phyloP scores from a whole-genome alignment of 2,329 filamentous ascomycete genomes.

The Aureobasidium lini region DNA sequence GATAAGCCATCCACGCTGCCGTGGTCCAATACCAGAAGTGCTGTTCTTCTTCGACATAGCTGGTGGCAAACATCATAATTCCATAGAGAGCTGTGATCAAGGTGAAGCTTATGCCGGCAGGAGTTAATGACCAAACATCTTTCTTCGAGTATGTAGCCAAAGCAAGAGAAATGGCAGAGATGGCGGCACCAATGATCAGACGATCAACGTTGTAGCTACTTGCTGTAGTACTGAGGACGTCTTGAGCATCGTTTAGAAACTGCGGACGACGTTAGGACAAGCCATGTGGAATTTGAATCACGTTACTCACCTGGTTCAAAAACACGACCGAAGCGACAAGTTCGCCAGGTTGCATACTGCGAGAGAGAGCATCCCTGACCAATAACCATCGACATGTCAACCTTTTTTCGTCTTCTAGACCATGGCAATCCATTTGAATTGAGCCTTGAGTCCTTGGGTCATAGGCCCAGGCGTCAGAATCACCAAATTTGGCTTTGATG shows the following conservation, averaged over 20 bases:
- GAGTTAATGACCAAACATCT: conserved; percentile 30
- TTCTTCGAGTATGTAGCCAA: conserved; percentile 29
- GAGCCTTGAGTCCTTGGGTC: neutral
- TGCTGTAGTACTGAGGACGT: conserved; percentile 77
- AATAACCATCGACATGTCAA: conserved; percentile 64
- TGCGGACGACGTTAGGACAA: conserved; percentile 15
- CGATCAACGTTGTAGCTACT: conserved; percentile 78
- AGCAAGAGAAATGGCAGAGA: conserved; percentile 37
- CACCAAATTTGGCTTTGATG: conserved; percentile 63
- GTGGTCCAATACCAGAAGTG: conserved; percentile 96
- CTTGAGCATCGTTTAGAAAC: conserved; percentile 68
- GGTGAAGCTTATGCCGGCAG: conserved; percentile 38
- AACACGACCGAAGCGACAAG: neutral
- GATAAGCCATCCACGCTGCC: conserved; percentile 53
- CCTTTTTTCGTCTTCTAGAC: conserved; percentile 16
- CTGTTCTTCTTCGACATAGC: conserved; percentile 96
- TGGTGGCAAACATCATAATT: conserved; percentile 94
- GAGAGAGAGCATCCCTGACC: neutral
- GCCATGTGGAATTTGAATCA: neutral
- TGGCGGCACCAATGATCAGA: conserved; percentile 43
- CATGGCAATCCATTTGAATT: conserved; percentile 18
- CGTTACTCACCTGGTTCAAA: neutral
- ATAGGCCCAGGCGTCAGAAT: conserved; percentile 18
- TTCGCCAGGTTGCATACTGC: neutral
- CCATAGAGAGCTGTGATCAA: conserved; percentile 50